Evolutionary conservation across 108 stramenopile species (phyloP), one percentile per base, ranked within the genome.

Genomic region (Mediolabrus comicus): DNA sequence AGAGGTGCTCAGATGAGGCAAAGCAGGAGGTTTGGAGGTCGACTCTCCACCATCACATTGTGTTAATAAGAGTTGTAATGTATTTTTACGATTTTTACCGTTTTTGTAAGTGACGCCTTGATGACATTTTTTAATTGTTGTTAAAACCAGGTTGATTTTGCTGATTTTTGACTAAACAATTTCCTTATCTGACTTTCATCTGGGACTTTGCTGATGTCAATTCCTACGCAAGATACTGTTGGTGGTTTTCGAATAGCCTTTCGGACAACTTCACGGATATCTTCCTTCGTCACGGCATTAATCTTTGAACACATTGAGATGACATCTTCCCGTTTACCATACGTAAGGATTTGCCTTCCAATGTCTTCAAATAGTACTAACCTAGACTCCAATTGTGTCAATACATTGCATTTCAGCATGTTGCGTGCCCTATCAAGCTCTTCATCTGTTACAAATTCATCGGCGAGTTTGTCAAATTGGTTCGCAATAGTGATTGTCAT

Each of bases 291-390:
- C 16, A 99, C 96, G 11, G 83, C 85, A 75, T 98, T 95, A 77
- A 99, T 98, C 74, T 92, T 92, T 2, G 56, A 65, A 73, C 95
- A 95, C 65, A 97, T 89, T 19, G 88, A 86, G 13, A 62, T 79
- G 2, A 89, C 87, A 38, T 90, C 81, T 69, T 98, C 94, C 19
- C 96, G 77, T 55, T 81, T 75, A 11, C 96, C 97, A 71, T 97
- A 98, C 8, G 98, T 98, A 31, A 95, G 74, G 8, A 98, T 79
- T 82, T 99, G 99, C 22, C 99, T 83, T 0, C 93, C 97, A 69
- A 98, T 92, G 80, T 99, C 99, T 69, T 99, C 99, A 78, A 95
- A 98, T 51, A 97, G 69, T 10, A 99, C 84, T 57, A 97, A 57
- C 8, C 98, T 72, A 0, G 92, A 96, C 74, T 99, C 99, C 31